Evolutionary conservation across 306 rosid species (phyloP), one percentile per base, ranked within the genome.

Genomic region (Ochetophila trinervis): DNA sequence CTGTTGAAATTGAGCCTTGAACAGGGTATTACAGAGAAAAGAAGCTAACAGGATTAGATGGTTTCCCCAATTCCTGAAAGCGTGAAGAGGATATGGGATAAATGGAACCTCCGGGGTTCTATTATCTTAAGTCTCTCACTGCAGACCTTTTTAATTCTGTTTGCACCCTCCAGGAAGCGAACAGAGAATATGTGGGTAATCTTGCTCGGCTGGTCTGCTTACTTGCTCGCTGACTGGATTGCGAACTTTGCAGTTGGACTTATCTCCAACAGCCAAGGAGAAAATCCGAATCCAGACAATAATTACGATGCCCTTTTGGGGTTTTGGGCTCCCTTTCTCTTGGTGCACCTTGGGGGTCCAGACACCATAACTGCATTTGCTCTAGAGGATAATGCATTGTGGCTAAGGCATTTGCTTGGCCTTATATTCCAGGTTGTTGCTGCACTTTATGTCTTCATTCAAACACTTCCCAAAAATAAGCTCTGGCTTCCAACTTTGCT

Each of bases 351-450:
- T 0, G 78, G 78, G 8, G 68, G 78, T 15, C 50, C 78, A 0
- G 73, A 74, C 34, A 74, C 73, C 32, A 69, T 83, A 20, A 76
- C 80, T 22, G 82, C 80, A 0, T 83, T 65, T 44, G 66, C 82
- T 3, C 69, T 62, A 14, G 50, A 12, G 32, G 55, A 70, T 56
- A 83, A 83, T 19, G 76, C 79, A 10, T 73, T 77, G 14, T 84
- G 86, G 89, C 69, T 73, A 5, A 65, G 89, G 54, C 89, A 84
- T 70, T 57, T 84, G 36, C 64, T 81, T 17, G 82, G 76, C 1
- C 68, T 84, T 15, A 2, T 70, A 2, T 58, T 71, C 24, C 89
- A 80, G 60, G 71, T 74, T 3, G 1, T 58, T 3, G 77, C 82
- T 7, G 67, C 85, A 0, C 37, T n/a, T 27, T 74, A 80, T 36